Conservation (phyloP, 1,139 yeast genomes). For the Geotrichum bryndzae region DNA sequence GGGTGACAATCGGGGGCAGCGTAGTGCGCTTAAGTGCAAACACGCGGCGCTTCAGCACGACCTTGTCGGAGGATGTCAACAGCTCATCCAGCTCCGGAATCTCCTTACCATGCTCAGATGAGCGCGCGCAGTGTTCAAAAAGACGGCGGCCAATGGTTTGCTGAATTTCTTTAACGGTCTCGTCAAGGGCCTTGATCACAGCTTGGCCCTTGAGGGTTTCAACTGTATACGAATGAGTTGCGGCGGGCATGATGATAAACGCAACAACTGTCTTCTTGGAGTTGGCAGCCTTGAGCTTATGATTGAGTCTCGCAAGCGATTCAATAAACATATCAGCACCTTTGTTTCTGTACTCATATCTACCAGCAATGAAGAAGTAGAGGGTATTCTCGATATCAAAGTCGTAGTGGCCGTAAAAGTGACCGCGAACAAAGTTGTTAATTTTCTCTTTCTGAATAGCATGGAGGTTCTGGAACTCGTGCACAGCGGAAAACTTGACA, state of each 20-base stretch:
- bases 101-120: constrained; percentile 54
- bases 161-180: constrained; percentile 84
- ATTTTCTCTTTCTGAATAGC: constrained; percentile 87
- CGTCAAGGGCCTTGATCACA: constrained; percentile 84
- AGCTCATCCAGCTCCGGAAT: constrained; percentile 70
- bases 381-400: constrained; percentile 90
- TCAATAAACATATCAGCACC: constrained; percentile 96
- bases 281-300: constrained; percentile 70
- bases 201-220: constrained; percentile 97
- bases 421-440: constrained; percentile 92
- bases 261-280: constrained; percentile 93
- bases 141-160: constrained; percentile 79
- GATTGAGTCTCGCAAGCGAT: constrained; percentile 85
- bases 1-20: constrained; percentile 96
- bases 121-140: constrained; percentile 85
- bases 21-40: constrained; percentile 85
- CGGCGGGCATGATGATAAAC: constrained; percentile 97
- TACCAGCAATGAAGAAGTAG: constrained; percentile 93
- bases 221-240: constrained; percentile 87
- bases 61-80: constrained; percentile 82
- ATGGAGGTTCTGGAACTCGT: constrained; percentile 95
- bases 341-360: constrained; percentile 93
- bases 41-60: constrained; percentile 83
- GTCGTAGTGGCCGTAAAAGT: constrained; percentile 93
- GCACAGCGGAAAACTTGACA: constrained; percentile 93